A percentile compares a stretch with the other conserved stretches of the same genome.
phyloP scores from a whole-genome alignment of 352 stramenopile species.

The Pythium volutum region DNA sequence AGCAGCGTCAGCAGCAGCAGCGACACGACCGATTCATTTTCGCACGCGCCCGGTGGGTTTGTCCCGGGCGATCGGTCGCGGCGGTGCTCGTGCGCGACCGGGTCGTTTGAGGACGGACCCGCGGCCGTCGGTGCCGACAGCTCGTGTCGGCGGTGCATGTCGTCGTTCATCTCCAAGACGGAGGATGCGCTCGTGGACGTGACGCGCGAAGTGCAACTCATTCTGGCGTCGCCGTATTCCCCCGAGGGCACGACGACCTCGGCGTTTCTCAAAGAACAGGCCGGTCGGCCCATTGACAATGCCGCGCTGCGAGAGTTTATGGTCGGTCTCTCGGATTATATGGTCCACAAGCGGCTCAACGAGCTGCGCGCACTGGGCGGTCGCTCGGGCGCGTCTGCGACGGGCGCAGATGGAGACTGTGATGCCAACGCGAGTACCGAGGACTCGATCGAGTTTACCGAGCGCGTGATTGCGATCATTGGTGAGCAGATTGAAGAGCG shows the following conservation, averaged over 20 bases:
- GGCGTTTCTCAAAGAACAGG: constrained; percentile 71
- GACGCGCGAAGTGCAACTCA: constrained; percentile 73
- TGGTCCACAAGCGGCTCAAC: constrained; percentile 79
- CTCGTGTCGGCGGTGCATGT: constrained; percentile 63
- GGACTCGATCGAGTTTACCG: constrained; percentile 50
- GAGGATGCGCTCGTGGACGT: constrained; percentile 75
- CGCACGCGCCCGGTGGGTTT: constrained; percentile 4
- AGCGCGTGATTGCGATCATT: constrained; percentile 66
- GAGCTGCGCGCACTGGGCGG: constrained; percentile 64
- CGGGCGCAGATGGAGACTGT: no score
- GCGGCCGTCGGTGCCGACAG: constrained; percentile 32
- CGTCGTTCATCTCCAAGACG: constrained; percentile 78
- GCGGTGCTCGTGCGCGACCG: constrained; percentile 53
- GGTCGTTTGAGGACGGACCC: constrained; percentile 22
- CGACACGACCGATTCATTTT: constrained; percentile 23
- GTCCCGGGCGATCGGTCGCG: constrained; percentile 35
- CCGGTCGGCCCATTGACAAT: constrained; percentile 42
- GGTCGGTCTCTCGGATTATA: constrained; percentile 72
- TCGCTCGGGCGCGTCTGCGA: constrained; percentile 28
- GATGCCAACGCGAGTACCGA: no score
- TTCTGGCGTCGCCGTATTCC: constrained; percentile 81
- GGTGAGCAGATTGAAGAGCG: constrained; percentile 85
- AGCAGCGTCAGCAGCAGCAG: neutral
- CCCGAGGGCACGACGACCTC: constrained; percentile 74
- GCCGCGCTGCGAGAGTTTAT: constrained; percentile 71